A percentile compares a stretch with the other conserved stretches of the same genome.
These are phyloP conservation scores for Perkinsus marinus DNA, from an alignment of 169 alveolate species.

Conservation along the genomic window DNA sequence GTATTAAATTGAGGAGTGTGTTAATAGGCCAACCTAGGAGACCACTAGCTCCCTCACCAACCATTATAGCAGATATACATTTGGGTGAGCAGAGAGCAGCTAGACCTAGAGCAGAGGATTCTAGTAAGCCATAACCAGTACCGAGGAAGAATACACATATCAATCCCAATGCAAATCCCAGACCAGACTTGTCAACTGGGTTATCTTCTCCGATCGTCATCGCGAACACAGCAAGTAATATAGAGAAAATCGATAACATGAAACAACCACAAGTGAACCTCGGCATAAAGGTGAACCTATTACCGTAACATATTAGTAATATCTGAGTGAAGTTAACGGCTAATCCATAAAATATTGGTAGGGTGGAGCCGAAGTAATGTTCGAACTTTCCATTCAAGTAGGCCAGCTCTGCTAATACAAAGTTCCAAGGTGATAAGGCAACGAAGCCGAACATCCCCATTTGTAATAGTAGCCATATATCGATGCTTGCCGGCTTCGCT, in stretches of 20 bases:
- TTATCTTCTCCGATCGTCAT: not conserved
- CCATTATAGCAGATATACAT: not conserved
- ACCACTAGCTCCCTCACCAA: not conserved
- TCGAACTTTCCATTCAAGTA: not conserved
- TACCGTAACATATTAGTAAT: not conserved
- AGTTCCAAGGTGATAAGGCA: not conserved
- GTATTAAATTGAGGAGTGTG: not conserved
- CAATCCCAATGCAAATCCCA: not conserved
- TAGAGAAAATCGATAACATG: not conserved
- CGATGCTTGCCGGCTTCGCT: not conserved
- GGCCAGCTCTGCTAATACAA: not conserved
- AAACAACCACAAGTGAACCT: not conserved
- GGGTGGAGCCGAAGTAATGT: not conserved
- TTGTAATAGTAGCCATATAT: not conserved
- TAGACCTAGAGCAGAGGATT: not conserved
- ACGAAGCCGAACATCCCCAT: not conserved
- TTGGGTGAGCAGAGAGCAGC: not conserved
- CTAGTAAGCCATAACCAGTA: not conserved
- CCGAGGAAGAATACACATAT: not conserved
- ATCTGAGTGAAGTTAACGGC: not conserved
- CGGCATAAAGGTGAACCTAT: not conserved
- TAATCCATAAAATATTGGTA: not conserved
- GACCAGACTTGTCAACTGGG: not conserved
- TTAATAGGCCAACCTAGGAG: not conserved
- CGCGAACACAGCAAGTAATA: not conserved